Conservation (phyloP, 2,329 filamentous ascomycete species). For the Fusarium bulbicola region DNA sequence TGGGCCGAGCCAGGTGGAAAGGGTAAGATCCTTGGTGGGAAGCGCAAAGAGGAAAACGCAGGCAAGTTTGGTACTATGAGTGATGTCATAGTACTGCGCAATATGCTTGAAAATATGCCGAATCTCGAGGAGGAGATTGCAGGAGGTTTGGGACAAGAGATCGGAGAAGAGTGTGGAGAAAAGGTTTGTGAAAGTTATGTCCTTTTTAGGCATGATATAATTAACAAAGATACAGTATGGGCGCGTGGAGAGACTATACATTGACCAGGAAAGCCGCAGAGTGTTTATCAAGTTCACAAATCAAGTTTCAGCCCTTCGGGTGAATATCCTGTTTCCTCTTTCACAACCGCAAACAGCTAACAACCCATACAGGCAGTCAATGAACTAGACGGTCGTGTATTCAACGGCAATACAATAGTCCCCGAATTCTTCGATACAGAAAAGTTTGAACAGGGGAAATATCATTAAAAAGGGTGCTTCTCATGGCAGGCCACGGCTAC, state of each 20-base stretch:
- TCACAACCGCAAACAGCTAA: background rate
- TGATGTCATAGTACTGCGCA: slow-evolving; percentile 80
- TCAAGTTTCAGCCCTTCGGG: slow-evolving; percentile 82
- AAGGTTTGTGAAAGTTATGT: slow-evolving; percentile 60
- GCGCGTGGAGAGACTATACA: slow-evolving; percentile 79
- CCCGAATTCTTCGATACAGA: slow-evolving; percentile 85
- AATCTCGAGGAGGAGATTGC: slow-evolving; percentile 82
- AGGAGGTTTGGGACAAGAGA: slow-evolving; percentile 84
- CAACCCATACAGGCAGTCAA: slow-evolving; percentile 75
- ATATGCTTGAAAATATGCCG: slow-evolving; percentile 86
- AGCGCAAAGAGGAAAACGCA: slow-evolving; percentile 57
- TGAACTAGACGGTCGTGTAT: slow-evolving; percentile 85
- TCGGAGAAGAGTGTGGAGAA: slow-evolving; percentile 90
- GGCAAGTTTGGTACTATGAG: slow-evolving; percentile 77
- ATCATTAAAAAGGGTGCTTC: slow-evolving; percentile 36
- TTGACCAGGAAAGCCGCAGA: slow-evolving; percentile 70
- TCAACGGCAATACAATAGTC: slow-evolving; percentile 86
- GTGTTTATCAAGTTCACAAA: slow-evolving; percentile 97
- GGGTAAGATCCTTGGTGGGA: slow-evolving; percentile 84
- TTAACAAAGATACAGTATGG: slow-evolving; percentile 69
- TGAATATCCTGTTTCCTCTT: slow-evolving; percentile 56
- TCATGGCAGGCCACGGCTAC: background rate
- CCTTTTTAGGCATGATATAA: background rate
- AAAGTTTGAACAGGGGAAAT: slow-evolving; percentile 78
- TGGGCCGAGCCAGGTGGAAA: slow-evolving; percentile 75